Evolutionary conservation across 208 protist species (phyloP), one percentile per base, ranked within the genome.

Genomic region (Acanthamoeba healyi): DNA sequence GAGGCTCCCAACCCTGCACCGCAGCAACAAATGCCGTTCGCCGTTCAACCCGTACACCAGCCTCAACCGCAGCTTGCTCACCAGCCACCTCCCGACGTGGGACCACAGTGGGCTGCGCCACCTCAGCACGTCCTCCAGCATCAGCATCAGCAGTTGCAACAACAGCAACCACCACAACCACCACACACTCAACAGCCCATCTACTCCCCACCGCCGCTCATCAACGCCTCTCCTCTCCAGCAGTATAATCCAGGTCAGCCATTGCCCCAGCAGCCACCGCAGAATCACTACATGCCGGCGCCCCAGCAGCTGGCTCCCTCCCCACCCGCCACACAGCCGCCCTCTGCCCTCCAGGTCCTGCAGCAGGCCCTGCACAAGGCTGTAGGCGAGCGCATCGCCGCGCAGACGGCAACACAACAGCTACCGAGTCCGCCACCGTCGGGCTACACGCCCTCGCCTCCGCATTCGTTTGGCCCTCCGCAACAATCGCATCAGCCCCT

Each of bases 331-430:
- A 15, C 67, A 14, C 72, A 82, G 72, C 26, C 72, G 24, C 5
- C 22, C 19, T 82, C 72, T 10, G 34, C 40, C 40, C 72, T 82
- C 22, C 72, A 82, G 24, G 72, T 51, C 22, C 42, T 82, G 22
- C 72, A 82, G 72, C 36, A 82, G 38, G 34, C 72, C 29, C 42
- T 82, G 15, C 72, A 82, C 24, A 44, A 82, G 72, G 72, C 72
- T 0, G 40, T 82, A 3, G 42, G 72, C 40, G 72, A 82, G 26
- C 72, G 72, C 6, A 44, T 82, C 17, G 42, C 72, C 0, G 38
- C 34, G 29, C 72, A 82, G 51, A 7, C 15, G 5, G 22, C 34
- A 7, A 14, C 34, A 0, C 65, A 74, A 7, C 72, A 82, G 72
- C 72, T 51, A 0, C 46, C 72, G 3, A 82, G 72, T 40, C 72